These are phyloP conservation scores for Hypsizygus marmoreus DNA, from an alignment of 768 basidiomycete genomes.

Conservation along the genomic window DNA sequence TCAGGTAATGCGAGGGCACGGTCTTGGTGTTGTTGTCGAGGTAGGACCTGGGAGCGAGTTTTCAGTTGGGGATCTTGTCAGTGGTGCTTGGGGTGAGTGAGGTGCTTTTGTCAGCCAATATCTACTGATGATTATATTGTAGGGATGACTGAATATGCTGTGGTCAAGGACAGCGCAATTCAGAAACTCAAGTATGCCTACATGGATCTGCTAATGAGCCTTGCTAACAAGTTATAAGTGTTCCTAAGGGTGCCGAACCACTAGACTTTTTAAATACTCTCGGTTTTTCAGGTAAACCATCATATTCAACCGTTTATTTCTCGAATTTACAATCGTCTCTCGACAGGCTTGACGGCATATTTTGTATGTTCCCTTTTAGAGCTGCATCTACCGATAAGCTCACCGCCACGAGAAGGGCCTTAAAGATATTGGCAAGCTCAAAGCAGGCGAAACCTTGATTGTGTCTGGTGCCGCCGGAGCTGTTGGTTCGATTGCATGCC, in stretches of 20 bases:
- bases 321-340: background rate
- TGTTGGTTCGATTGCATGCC: conserved; percentile 82
- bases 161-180: conserved; percentile 55
- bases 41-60: conserved; percentile 56
- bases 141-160: conserved; percentile 82
- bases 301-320: background rate
- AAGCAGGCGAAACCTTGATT: conserved; percentile 83
- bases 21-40: conserved; percentile 66
- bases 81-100: conserved; percentile 57
- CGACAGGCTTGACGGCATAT: conserved; percentile 82
- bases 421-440: conserved; percentile 75
- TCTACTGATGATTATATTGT: background rate
- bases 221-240: too few relatives aligned
- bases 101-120: background rate
- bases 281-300: conserved; percentile 63
- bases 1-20: conserved; percentile 72
- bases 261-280: conserved; percentile 84
- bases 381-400: background rate
- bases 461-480: conserved; percentile 92
- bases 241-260: conserved; percentile 58
- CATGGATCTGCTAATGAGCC: background rate
- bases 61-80: conserved; percentile 70
- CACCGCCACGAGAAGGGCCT: conserved; percentile 58
- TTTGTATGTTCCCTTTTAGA: conserved; percentile 53
- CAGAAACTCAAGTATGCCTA: conserved; percentile 56